Percentiles rank a stretch among this genome's conserved stretches.
Evolutionary conservation across 176 grass and related monocot genomes (phyloP).

Genomic region (Zea mays): Zm-B73-REFERENCE-NAM-5.0 NC_050096.1:61027501-61028000

Average conservation of each 20-base stretch:
- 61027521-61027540: constrained; percentile 90
- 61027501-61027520: constrained; percentile 68
- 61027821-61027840: constrained; percentile 39
- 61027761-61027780: constrained; percentile 64
- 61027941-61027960: constrained; percentile 92
- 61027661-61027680: not conserved
- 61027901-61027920: constrained; percentile 88
- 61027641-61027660: not conserved
- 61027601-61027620: constrained; percentile 34
- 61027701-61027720: constrained; percentile 94
- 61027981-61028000: constrained; percentile 83
- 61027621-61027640: constrained; percentile 13
- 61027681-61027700: constrained; percentile 64
- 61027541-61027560: constrained; percentile 90
- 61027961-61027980: constrained; percentile 87
- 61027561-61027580: constrained; percentile 90
- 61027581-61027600: constrained; percentile 93
- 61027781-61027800: constrained; percentile 90
- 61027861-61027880: constrained; percentile 84
- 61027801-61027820: constrained; percentile 72
- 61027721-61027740: constrained; percentile 70
- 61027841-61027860: constrained; percentile 73
- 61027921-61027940: constrained; percentile 96
- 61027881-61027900: constrained; percentile 93
- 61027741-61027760: constrained; percentile 78